Conservation (phyloP, 1,284 basidiomycete species). For the Sporisorium sorghi region DNA sequence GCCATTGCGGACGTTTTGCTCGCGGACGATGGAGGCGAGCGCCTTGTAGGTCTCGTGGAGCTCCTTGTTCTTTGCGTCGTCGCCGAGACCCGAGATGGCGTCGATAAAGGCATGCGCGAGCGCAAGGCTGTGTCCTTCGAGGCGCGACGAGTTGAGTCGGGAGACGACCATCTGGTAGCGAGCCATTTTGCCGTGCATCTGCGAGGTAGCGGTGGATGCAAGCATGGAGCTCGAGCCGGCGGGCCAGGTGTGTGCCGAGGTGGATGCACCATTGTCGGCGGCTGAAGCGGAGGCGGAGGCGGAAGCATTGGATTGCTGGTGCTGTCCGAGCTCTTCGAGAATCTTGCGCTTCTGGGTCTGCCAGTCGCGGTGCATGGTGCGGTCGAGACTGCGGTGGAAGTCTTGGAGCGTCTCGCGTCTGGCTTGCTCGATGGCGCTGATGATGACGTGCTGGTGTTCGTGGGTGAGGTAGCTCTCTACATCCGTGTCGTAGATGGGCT, state of each 20-base stretch:
- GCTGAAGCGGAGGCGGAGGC: too few species aligned
- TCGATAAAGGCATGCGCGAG: constrained; percentile 61
- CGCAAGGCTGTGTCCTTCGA: constrained; percentile 52
- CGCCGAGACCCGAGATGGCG: constrained; percentile 49
- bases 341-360: constrained; percentile 87
- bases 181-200: constrained; percentile 65
- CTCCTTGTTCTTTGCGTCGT: constrained; percentile 65
- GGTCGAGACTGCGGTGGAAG: constrained; percentile 83
- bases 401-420: constrained; percentile 85
- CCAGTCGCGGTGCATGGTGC: constrained; percentile 84
- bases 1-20: constrained; percentile 71
- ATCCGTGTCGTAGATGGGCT: constrained; percentile 89
- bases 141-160: constrained; percentile 62
- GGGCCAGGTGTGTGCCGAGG: constrained; percentile 43
- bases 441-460: constrained; percentile 91
- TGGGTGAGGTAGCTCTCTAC: constrained; percentile 84
- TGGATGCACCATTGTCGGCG: constrained; percentile 41
- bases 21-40: constrained; percentile 71
- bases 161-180: constrained; percentile 64
- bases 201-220: constrained; percentile 25
- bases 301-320: constrained; percentile 44
- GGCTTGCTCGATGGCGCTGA: constrained; percentile 91
- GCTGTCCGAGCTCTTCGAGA: constrained; percentile 84
- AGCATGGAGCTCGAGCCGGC: constrained; percentile 21
- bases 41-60: constrained; percentile 70